Conservation (phyloP, 2,329 filamentous ascomycete genomes). For the Sclerotinia subarctica region DNA sequence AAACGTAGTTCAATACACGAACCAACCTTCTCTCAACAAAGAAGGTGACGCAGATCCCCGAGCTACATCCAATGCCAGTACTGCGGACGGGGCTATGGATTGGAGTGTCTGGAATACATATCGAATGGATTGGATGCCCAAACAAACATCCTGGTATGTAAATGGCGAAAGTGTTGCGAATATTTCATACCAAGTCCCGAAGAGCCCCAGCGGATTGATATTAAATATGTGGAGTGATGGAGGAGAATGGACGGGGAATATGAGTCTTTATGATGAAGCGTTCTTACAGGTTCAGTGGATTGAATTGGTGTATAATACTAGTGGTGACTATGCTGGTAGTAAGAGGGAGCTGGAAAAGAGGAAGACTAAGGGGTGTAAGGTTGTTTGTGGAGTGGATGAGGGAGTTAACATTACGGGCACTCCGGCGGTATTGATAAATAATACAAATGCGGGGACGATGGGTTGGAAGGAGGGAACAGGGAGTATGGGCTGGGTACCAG, state of each 20-base stretch:
- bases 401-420: conserved; percentile 31
- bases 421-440: conserved; percentile 32
- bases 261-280: conserved; percentile 32
- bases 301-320: conserved; percentile 37
- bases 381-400: conserved; percentile 35
- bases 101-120: conserved; percentile 37
- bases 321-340: conserved; percentile 26
- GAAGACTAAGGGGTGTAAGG: conserved; percentile 31
- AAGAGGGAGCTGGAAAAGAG: conserved; percentile 25
- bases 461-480: conserved; percentile 16
- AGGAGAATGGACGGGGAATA: conserved; percentile 36
- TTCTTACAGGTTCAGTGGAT: conserved; percentile 38
- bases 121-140: conserved; percentile 38
- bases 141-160: conserved; percentile 35
- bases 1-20: conserved; percentile 36
- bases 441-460: conserved; percentile 20
- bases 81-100: conserved; percentile 23
- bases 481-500: conserved; percentile 7
- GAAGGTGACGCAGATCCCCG: conserved; percentile 26
- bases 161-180: conserved; percentile 33
- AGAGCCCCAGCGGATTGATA: conserved; percentile 31
- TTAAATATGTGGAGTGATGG: conserved; percentile 39
- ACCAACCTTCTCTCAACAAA: conserved; percentile 33
- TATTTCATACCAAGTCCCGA: conserved; percentile 34
- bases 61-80: conserved; percentile 32